Evolutionary conservation across 2,329 filamentous ascomycete species (phyloP), one percentile per base, ranked within the genome.

Genomic region (Colletotrichum sp.): DNA sequence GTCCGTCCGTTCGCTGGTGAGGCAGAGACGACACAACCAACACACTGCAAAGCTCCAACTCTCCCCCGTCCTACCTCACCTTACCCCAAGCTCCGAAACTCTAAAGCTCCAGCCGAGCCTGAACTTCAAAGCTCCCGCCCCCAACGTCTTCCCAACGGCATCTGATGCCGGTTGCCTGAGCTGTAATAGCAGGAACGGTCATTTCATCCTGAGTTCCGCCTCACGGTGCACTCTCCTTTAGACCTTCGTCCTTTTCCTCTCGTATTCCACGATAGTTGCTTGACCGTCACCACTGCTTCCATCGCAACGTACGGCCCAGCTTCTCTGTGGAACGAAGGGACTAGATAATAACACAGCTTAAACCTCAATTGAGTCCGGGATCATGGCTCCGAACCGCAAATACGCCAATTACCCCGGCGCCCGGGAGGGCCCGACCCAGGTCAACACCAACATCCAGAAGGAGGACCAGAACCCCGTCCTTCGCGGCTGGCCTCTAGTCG

Each of bases 391-490:
- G 26, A 77, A 77, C 66, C 70, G 63, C 16, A 75, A 71, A 65
- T 78, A 76, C 64, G 72, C 76, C 63, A 77, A 77, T 21, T 78
- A 78, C 59, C 77, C 77, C 55, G 75, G 72, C 26, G 75, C 77
- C 21, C 63, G 70, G n/a, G 61, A 70, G 52, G 77, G 60, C 16
- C 68, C 73, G 32, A 9, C 34, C 32, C 69, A 68, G 32, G 34
- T 21, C 16, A 68, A 67, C 12, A 30, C 72, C 14, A 64, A 68
- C 21, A 72, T 67, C 18, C 28, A 61, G 7, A 71, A 76, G 64
- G 83, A 87, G 36, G 90, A 92, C 77, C 88, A 90, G 55, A 96
- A 96, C 81, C 95, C 95, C 1, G 89, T 92, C 2, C 86, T 98
- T 77, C 89, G 93, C 71, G 95, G 95, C 7, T 84, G 89, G 36